Conservation (phyloP, 2,329 filamentous ascomycete species). For the Fusarium subtropicale region DNA sequence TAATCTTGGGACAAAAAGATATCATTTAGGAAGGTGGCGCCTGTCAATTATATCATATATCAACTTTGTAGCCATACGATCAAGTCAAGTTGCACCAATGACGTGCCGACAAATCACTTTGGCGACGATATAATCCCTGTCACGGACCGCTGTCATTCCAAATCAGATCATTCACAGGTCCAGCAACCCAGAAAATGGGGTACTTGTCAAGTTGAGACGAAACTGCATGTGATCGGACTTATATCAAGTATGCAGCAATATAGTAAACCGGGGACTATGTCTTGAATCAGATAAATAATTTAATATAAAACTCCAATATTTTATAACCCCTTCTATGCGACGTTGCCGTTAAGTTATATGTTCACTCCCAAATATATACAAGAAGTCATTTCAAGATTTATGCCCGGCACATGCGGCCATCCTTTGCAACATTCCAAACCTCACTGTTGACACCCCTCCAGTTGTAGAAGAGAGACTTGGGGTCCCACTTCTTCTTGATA, state of each 20-base stretch:
- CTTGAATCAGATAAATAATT: not conserved
- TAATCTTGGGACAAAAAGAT: not conserved
- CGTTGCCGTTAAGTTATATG: not conserved
- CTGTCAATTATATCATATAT: not conserved
- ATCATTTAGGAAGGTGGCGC: not conserved
- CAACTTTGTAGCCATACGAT: not conserved
- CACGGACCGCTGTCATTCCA: not conserved
- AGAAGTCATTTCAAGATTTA: conserved; percentile 10
- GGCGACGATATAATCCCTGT: not conserved
- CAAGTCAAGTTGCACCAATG: not conserved
- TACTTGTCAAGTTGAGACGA: not conserved
- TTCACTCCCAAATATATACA: not conserved
- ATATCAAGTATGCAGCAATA: rapidly evolving
- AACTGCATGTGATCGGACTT: too few relatives aligned
- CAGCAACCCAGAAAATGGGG: not conserved
- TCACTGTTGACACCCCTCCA: conserved; percentile 64
- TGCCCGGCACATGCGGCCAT: conserved; percentile 41
- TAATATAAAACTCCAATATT: not conserved
- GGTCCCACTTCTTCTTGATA: conserved; percentile 66
- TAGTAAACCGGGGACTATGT: rapidly evolving
- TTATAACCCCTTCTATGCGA: not conserved
- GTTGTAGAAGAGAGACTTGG: conserved; percentile 59
- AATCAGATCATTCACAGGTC: not conserved
- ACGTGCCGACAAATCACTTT: not conserved
- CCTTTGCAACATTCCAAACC: conserved; percentile 51